Evolutionary conservation across 306 rosid genomes (phyloP), one percentile per base, ranked within the genome.

Genomic region (Carpinus fangiana): DNA sequence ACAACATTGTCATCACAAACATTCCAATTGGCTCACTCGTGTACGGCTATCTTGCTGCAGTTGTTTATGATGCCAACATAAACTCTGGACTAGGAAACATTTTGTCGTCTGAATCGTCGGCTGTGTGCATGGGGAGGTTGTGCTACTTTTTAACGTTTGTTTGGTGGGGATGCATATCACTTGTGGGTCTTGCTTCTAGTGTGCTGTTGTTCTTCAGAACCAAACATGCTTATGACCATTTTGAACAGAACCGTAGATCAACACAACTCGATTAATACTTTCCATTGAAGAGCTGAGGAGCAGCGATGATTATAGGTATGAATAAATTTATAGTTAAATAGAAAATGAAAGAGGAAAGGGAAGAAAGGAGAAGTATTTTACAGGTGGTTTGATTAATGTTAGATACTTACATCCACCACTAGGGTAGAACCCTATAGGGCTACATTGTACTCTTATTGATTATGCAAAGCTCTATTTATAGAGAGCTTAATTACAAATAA

Each of bases 1-100:
- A 93, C 92, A 96, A 93, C 88, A 90, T 93, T 46, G 87, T 93
- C 72, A 91, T 96, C 61, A 96, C 98, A 48, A 96, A 96, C 50
- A 96, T 96, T 77, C 97, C 99, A 45, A 76, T 96, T 8, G 99
- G 99, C 36, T 96, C 98, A 0, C 94, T 96, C 51, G 74, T 93
- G 18, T 96, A 93, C 66, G 99, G 99, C 21, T 70, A 78, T 72
- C 88, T 96, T 7, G 93, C 99, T 18, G 99, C 99, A 1, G 16
- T 79, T 14, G 90, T 96, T 59, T 96, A 96, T 38, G 99, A 96
- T 60, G 79, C 84, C 71, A 84, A 90, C 80, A 92, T 82, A 20
- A 26, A 75, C 66, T 53, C 83, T 17, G 12, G 55, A 60, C 48
- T 81, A 0, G 60, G 81, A 18, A 76, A 72, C 72, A 4, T 1